Base-by-base conservation (phyloP, 73 alveolate species). In the Paramecium bursaria region DNA sequence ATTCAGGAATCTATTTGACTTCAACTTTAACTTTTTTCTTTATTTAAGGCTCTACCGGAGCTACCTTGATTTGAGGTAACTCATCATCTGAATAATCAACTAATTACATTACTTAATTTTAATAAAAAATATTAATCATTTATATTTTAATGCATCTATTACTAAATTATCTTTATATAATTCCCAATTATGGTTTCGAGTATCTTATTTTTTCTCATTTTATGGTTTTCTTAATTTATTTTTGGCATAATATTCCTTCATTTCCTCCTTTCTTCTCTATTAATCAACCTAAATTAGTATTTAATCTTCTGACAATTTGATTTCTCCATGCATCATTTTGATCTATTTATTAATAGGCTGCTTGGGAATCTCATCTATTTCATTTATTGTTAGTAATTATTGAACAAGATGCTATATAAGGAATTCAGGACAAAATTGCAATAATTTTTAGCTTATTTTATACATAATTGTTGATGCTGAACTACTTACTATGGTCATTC, bases 391-490 rank as follows among this genome's bases (percentile, higher is more conserved):
- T 2, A 67, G 3, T 2, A 67, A 47, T 39, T 67, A 7, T 39
- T 67, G 33, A 35, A 47, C 44, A 0, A 67, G 23, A 39, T 67
- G 82, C 27, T 31, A 25, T 39, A 67, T 67, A 3, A 67, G 50
- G 44, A 67, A 67, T 67, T 67, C 82, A 5, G 82, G 82, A 15
- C 82, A 67, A 67, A 67, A 67, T 67, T 67, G 21, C 10, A 67
- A 9, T 15, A 67, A 7, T 39, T 67, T 33, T 17, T 25, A 39
- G 25, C 82, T 67, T 17, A 67, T 67, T 42, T 67, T 67, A 35
- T 67, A 67, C 19, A 67, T 47, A 67, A 67, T 67, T 39, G 82
- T 67, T 10, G 46, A 25, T 17, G 46, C 44, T 25, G 82, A 67
- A 7, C 60, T 31, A 27, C 82, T 67, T 35, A 67, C 82, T 2